Evolutionary conservation across 192 early-diverging fungal genomes (phyloP).

Genomic region (Rhizoclosmatium sp.): DNA sequence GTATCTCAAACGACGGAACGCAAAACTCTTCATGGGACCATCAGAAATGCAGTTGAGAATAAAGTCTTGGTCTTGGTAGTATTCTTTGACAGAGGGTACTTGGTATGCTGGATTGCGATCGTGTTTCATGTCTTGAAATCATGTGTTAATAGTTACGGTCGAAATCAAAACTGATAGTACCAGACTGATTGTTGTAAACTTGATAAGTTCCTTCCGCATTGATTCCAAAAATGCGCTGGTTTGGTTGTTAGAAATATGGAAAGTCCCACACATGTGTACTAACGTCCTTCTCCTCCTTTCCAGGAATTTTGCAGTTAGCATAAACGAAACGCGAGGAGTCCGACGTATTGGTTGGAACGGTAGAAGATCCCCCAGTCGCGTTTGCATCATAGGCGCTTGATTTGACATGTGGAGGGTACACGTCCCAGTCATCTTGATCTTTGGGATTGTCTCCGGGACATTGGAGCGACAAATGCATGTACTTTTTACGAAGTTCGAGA

Average conservation of each 20-base stretch:
- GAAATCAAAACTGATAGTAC: not conserved
- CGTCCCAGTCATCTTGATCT: slow-evolving; percentile 77
- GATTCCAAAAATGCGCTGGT: slow-evolving; percentile 18
- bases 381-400: slow-evolving; percentile 51
- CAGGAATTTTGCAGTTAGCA: slow-evolving; percentile 51
- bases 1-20: slow-evolving; percentile 86
- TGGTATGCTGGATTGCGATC: slow-evolving; percentile 47
- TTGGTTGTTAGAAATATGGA: not conserved
- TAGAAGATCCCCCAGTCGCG: not conserved
- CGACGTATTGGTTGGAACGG: slow-evolving; percentile 15
- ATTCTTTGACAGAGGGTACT: slow-evolving; percentile 82
- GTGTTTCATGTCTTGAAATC: not conserved
- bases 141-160: not conserved
- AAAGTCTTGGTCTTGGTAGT: slow-evolving; percentile 85
- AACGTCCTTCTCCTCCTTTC: slow-evolving; percentile 56
- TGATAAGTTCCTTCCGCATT: slow-evolving; percentile 34
- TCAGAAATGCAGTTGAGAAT: slow-evolving; percentile 79
- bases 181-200: slow-evolving; percentile 7
- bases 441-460: slow-evolving; percentile 83
- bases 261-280: not conserved
- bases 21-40: slow-evolving; percentile 93
- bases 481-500: slow-evolving; percentile 81
- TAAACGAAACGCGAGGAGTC: slow-evolving; percentile 44
- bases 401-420: slow-evolving; percentile 87
- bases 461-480: slow-evolving; percentile 81